Conservation (phyloP, 495 filamentous ascomycete species). For the Copromyces sp. region DNA sequence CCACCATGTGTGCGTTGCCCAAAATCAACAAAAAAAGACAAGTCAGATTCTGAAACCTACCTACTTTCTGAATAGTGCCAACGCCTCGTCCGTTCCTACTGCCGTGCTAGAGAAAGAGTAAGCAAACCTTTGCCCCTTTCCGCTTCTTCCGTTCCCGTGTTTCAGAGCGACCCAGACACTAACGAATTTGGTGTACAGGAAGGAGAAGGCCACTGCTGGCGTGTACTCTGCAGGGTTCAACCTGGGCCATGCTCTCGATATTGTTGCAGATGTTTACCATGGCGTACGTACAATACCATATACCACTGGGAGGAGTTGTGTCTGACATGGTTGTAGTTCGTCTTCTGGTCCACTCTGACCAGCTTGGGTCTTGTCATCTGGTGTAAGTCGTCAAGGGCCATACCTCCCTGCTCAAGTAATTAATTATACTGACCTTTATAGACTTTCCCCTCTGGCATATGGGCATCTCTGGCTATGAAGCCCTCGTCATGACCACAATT, state of each 20-base stretch:
- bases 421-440: conserved; percentile 25
- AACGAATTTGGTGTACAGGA: conserved; percentile 42
- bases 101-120: conserved; percentile 84
- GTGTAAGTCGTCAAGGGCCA: conserved; percentile 56
- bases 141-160: neutral
- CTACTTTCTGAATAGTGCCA: conserved; percentile 24
- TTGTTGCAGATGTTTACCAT: conserved; percentile 82
- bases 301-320: neutral
- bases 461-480: conserved; percentile 97
- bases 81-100: conserved; percentile 56
- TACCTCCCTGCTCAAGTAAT: neutral
- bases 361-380: conserved; percentile 80
- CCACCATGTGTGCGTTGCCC: conserved; percentile 9
- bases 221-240: conserved; percentile 65
- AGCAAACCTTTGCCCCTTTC: conserved; percentile 11
- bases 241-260: conserved; percentile 65
- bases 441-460: conserved; percentile 99
- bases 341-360: conserved; percentile 93
- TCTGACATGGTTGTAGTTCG: conserved; percentile 48
- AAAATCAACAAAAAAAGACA: conserved; percentile 36
- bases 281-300: conserved; percentile 47
- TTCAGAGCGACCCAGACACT: neutral
- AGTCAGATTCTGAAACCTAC: conserved; percentile 29
- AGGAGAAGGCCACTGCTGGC: conserved; percentile 60
- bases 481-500: conserved; percentile 70